These are phyloP conservation scores for Herpetospermum pedunculosum DNA, from an alignment of 306 rosid genomes.

Conservation along the genomic window DNA sequence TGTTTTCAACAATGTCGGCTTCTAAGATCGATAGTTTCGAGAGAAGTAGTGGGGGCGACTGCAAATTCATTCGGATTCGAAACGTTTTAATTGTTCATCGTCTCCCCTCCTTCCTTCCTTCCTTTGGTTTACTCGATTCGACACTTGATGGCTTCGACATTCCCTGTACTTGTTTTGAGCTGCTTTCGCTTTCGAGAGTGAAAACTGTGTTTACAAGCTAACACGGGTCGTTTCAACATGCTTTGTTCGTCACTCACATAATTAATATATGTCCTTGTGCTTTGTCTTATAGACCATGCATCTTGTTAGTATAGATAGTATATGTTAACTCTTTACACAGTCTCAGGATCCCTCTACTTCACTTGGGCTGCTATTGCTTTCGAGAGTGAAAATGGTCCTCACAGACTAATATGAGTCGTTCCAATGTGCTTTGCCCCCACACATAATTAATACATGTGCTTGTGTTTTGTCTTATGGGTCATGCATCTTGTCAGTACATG, in stretches of 20 bases:
- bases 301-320: not conserved
- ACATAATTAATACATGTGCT: no score
- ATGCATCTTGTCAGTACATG: no score
- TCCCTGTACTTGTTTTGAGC: not conserved
- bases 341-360: not conserved
- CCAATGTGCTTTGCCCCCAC: no score
- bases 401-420: not conserved
- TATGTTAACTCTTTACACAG: not conserved
- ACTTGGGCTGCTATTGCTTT: not conserved
- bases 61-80: not conserved
- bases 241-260: not conserved
- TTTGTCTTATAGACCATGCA: not conserved
- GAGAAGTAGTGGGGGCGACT: not conserved
- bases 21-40: conserved; percentile 3
- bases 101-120: not conserved
- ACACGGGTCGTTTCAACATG: not conserved
- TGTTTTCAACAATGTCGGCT: conserved; percentile 8
- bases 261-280: not conserved
- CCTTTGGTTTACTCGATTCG: not conserved
- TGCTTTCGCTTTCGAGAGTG: not conserved
- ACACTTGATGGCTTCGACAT: not conserved
- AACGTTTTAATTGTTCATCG: not conserved
- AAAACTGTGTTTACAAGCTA: not conserved
- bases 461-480: no score
- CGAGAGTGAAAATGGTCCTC: not conserved